A percentile compares a stretch with the other conserved stretches of the same genome.
These are phyloP conservation scores for Saussurea involucrata DNA, from an alignment of 129 eudicot species.

Conservation along the genomic window DNA sequence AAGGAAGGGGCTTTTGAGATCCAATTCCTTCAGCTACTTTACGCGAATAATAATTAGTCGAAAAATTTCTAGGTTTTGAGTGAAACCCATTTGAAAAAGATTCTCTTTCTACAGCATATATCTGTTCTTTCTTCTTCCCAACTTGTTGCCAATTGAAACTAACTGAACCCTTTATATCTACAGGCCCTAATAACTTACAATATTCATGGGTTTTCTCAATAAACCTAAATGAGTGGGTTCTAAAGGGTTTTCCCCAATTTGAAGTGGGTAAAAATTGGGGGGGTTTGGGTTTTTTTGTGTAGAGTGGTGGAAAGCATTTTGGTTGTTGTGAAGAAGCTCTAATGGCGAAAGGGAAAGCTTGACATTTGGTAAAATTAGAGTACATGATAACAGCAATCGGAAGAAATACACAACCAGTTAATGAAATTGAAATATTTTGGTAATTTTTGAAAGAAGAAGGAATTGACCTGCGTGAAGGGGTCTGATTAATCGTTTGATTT, in stretches of 20 bases:
- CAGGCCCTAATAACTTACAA: slow-evolving; percentile 15
- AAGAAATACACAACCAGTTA: neutral
- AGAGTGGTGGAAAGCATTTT: slow-evolving; percentile 29
- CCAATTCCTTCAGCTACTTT: slow-evolving; percentile 34
- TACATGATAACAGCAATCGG: slow-evolving; percentile 32
- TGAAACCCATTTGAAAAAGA: slow-evolving; percentile 31
- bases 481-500: neutral
- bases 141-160: neutral
- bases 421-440: slow-evolving; percentile 6
- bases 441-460: neutral
- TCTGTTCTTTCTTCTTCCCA: neutral
- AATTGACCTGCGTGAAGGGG: slow-evolving; percentile 16
- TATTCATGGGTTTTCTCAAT: slow-evolving; percentile 16
- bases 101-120: slow-evolving; percentile 10
- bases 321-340: slow-evolving; percentile 48
- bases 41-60: slow-evolving; percentile 35
- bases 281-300: slow-evolving; percentile 42
- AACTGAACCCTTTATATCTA: slow-evolving; percentile 10
- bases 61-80: slow-evolving; percentile 39
- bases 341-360: slow-evolving; percentile 53
- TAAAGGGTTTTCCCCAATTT: slow-evolving; percentile 22
- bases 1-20: slow-evolving; percentile 48
- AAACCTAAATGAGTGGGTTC: slow-evolving; percentile 11
- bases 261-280: slow-evolving; percentile 38
- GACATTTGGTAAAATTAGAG: slow-evolving; percentile 54